Conservation (phyloP, 2,329 filamentous ascomycete species). For the Sarocladium kiliense region DNA sequence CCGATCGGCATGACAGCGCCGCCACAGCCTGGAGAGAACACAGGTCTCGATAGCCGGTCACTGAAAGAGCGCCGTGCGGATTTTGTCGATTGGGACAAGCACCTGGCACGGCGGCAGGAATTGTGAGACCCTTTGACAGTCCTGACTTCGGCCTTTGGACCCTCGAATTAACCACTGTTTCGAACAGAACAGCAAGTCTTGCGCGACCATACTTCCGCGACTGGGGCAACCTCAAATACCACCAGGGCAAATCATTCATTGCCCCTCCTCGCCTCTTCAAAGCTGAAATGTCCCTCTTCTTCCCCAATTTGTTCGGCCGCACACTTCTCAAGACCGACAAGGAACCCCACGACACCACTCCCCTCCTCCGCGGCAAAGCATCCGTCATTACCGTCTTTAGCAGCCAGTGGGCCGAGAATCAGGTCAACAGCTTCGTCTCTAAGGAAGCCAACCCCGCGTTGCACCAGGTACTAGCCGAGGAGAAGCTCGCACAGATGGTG, state of each 20-base stretch:
- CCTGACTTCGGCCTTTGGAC: too few relatives aligned
- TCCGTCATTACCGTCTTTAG: slow-evolving; percentile 79
- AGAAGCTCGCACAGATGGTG: slow-evolving; percentile 64
- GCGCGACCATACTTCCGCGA: slow-evolving; percentile 92
- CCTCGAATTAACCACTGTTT: too few relatives aligned
- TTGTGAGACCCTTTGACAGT: slow-evolving; percentile 60
- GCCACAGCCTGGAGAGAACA: slow-evolving; percentile 75
- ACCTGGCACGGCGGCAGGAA: slow-evolving; percentile 68
- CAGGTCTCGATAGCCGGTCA: slow-evolving; percentile 65
- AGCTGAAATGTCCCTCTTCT: slow-evolving; percentile 76
- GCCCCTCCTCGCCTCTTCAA: slow-evolving; percentile 82
- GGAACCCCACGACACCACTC: slow-evolving; percentile 64
- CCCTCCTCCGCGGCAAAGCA: slow-evolving; percentile 65
- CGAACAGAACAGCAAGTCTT: slow-evolving; percentile 63
- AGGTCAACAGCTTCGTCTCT: slow-evolving; percentile 68
- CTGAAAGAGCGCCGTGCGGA: slow-evolving; percentile 68
- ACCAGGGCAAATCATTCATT: slow-evolving; percentile 89
- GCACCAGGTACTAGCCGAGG: slow-evolving; percentile 51
- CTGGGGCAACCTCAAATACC: slow-evolving; percentile 76
- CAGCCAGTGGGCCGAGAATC: slow-evolving; percentile 78
- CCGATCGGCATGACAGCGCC: slow-evolving; percentile 79
- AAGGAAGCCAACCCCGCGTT: slow-evolving; percentile 64
- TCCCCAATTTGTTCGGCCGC: slow-evolving; percentile 82
- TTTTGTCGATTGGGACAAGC: slow-evolving; percentile 80
- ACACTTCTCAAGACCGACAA: slow-evolving; percentile 60